phyloP scores from a whole-genome alignment of 306 rosid genomes.

The Erythrophleum fordii region DNA sequence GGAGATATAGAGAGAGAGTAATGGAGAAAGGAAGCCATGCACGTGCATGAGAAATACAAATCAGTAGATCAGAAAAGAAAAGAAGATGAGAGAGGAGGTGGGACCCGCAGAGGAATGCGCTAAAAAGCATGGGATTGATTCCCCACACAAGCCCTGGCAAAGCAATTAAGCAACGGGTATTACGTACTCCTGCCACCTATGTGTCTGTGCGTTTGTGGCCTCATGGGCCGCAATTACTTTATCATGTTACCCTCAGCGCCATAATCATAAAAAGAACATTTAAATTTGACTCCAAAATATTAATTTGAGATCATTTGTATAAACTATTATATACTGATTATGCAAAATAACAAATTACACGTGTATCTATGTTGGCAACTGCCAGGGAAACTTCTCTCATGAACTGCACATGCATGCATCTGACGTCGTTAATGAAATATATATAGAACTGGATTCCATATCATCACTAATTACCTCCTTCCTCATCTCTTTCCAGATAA shows the following conservation, averaged over 20 bases:
- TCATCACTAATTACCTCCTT: not conserved
- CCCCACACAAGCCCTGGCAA: constrained; percentile 23
- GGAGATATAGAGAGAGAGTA: not conserved
- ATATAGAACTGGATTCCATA: constrained; percentile 16
- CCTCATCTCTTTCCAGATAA: not conserved
- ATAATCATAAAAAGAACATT: too few relatives aligned
- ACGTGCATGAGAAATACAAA: constrained; percentile 59
- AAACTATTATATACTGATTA: too few relatives aligned
- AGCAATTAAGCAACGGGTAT: constrained; percentile 1
- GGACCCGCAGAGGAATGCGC: constrained; percentile 32
- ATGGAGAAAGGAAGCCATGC: constrained; percentile 45
- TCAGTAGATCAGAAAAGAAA: not conserved
- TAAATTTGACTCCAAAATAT: too few relatives aligned
- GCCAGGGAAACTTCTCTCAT: not conserved
- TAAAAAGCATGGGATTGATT: constrained; percentile 38
- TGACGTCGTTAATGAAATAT: not conserved
- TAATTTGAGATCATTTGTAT: too few relatives aligned
- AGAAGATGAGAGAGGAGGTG: constrained; percentile 26
- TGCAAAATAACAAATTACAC: too few relatives aligned
- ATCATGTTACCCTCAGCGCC: too few relatives aligned
- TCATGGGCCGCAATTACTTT: constrained; percentile 21
- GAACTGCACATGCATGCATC: constrained; percentile 9
- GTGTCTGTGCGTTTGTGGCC: not conserved
- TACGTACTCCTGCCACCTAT: constrained; percentile 27
- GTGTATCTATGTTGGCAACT: too few relatives aligned